Evolutionary conservation across 768 basidiomycete species (phyloP), one percentile per base, ranked within the genome.

Genomic region (Boletus bicolor): DNA sequence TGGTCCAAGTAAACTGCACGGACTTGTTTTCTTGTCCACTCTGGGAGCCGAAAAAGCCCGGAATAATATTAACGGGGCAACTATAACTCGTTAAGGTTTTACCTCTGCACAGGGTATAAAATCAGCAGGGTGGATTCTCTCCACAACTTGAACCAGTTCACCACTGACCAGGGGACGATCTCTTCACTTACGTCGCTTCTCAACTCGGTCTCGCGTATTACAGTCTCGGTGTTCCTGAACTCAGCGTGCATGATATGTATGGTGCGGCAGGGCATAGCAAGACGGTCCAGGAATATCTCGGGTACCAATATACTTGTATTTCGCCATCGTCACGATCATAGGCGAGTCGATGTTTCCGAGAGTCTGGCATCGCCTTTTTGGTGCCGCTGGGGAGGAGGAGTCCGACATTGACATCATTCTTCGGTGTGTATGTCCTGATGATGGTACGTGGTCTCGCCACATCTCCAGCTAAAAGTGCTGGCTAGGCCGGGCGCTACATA

Each of bases 281-380:
- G 17, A 35, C 1, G 0, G 44, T 64, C 17, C 51, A 44, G 21
- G 36, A 56, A 12, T 5, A 50, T 3, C 46, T 69, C 28, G 68
- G 66, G 10, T 11, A 2, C 0, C 60, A 70, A 34, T 41, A 62
- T 7, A 60, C 68, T 0, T 37, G 3, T 70, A 69, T 56, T 62
- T 64, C 37, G 12, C 44, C 10, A 17, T 53, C 38, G 44, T 49
- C 19, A 24, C 54, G 1, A 35, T 64, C 7, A 28, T 70, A 10
- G 41, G 70, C 48, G 68, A 69, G 42, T 68, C 66, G 1, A 51
- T 67, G 15, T 41, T 66, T 44, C 68, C 68, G 19, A 19, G 21
- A 24, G 21, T 56, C 54, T 7, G 64, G 68, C 4, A 53, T 70
- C 3, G 60, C 60, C 6, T 70, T 70, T 39, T 39, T 68, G 42